Evolutionary conservation across 164 flowering plant genomes (phyloP), one percentile per base, ranked within the genome.

Genomic region (Hamamelis virginiana): DNA sequence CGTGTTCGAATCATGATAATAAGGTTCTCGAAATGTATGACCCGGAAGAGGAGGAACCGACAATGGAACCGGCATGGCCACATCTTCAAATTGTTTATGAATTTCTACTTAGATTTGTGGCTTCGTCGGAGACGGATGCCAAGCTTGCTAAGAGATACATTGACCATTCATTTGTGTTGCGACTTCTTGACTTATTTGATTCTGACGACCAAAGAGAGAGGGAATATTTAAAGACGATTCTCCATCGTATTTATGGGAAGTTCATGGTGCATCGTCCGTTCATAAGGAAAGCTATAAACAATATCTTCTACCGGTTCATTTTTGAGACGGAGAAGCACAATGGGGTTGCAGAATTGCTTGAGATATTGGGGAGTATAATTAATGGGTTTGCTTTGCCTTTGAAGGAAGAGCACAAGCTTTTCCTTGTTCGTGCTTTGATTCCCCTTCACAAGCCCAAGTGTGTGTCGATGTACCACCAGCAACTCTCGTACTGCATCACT

Each of bases 121-220:
- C 91, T 64, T 91, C 97, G 0, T 28, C 87, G 1, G 94, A 87
- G 80, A 89, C 89, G 1, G 94, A 91, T 80, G 92, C 94, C 41
- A 91, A 89, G 80, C 82, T 91, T 65, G 94, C 94, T 0, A 91
- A 91, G 68, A 80, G 92, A 75, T 89, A 81, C 66, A 75, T 91
- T 64, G 96, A 91, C 57, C 96, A 89, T 69, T 84, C 91, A 14
- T 91, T 91, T 68, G 88, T 91, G 74, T 74, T 91, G 81, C 82
- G 83, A 73, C 71, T 91, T 85, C 86, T 91, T 0, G 96, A 91
- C 62, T 79, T 89, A 27, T 89, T 89, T 76, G 91, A 87, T 55
- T 89, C 96, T 1, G 96, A 90, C 80, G 96, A 90, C 71, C 96
- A 87, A 51, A 76, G 96, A 64, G 96, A 91, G 79, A 86, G 97